Evolutionary conservation across 2,329 filamentous ascomycete genomes (phyloP), one percentile per base, ranked within the genome.

Genomic region (Ambrosiella beaveri): DNA sequence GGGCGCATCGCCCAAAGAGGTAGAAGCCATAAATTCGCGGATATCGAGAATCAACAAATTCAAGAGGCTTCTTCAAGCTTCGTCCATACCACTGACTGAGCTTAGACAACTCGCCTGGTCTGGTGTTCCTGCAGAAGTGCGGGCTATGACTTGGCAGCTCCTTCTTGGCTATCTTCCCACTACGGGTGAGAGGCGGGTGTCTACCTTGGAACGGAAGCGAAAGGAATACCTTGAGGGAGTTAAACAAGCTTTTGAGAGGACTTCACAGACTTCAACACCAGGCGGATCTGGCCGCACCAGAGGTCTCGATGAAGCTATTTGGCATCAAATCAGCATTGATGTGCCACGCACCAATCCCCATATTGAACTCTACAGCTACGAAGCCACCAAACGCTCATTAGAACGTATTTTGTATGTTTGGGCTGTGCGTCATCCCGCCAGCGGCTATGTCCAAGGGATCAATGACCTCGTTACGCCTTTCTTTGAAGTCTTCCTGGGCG

Each of bases 241-340:
- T 59, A 78, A 75, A 60, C 85, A 81, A 69, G 83, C 74, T 1
- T 85, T 86, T 65, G 82, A 87, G 62, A 70, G 85, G 62, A 80
- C 87, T 57, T 62, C 63, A 6, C 58, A 63, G n/a, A 50, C 58
- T 5, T 58, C 63, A 5, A 62, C 62, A 9, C 63, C 63, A 27
- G 55, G 36, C 17, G 52, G 58, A 7, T 51, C 58, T 7, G 51
- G 56, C 63, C 75, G 77, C 62, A 68, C 74, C 7, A 72, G 80
- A 61, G 91, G 90, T 1, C 73, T 98, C 15, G 94, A 98, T 65
- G 93, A 98, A 73, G 86, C 88, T n/a, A 83, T 98, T 60, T 98
- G 93, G 93, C 93, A 98, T 72, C 93, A 98, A 68, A 97, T 98
- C 71, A 96, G 89, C 70, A 98, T 98, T 66, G 93, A 98, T 67